phyloP scores from a whole-genome alignment of 345 rosid species.

The Psidium guajava region DNA sequence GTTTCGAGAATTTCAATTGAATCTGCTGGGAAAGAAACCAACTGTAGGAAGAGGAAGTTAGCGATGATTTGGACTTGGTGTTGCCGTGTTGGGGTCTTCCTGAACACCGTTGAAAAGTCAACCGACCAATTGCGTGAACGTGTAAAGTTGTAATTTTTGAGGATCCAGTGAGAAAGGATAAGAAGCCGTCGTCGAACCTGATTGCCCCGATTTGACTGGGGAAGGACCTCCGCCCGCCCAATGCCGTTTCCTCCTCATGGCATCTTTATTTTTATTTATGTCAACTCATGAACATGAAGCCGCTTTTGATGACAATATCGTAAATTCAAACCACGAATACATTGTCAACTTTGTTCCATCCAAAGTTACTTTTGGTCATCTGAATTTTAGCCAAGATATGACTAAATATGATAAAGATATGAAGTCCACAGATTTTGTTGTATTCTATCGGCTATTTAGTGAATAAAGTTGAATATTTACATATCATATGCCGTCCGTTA shows the following conservation, averaged over 20 bases:
- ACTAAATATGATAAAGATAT: too few relatives aligned
- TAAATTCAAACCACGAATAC: too few relatives aligned
- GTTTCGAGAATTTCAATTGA: neutral
- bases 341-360: too few relatives aligned
- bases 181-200: neutral
- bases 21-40: neutral
- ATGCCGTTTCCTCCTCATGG: neutral
- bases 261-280: neutral
- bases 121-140: neutral
- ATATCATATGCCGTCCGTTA: too few relatives aligned
- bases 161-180: neutral
- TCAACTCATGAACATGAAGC: too few relatives aligned
- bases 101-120: neutral
- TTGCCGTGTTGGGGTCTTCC: neutral
- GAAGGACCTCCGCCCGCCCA: neutral
- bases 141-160: neutral
- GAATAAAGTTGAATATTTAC: too few relatives aligned
- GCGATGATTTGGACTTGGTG: neutral
- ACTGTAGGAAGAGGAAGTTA: neutral
- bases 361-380: too few relatives aligned
- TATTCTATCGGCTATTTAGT: too few relatives aligned
- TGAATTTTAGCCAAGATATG: too few relatives aligned
- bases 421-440: too few relatives aligned
- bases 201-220: neutral
- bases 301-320: too few relatives aligned